These are phyloP conservation scores for Cladosporium sp. DNA, from an alignment of 2,329 filamentous ascomycete species.

Conservation along the genomic window DNA sequence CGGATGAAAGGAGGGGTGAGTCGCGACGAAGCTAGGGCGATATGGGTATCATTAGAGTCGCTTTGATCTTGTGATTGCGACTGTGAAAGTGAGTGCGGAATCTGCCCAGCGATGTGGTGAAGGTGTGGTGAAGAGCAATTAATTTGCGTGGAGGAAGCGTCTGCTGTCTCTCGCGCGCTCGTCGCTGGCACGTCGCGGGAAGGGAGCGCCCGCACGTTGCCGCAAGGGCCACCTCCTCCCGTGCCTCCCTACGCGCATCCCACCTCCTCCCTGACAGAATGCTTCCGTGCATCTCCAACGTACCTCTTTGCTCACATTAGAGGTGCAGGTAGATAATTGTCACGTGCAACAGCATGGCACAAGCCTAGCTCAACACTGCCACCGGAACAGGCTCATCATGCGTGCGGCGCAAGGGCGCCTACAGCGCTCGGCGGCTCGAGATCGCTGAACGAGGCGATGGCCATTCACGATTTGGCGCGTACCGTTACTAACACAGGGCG, in stretches of 20 bases:
- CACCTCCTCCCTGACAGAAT: too few species aligned
- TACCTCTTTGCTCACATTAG: too few species aligned
- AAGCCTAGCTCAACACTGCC: not conserved
- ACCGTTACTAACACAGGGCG: not conserved
- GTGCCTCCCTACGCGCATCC: too few species aligned
- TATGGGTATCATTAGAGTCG: slow-evolving; percentile 22
- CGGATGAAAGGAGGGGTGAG: not conserved
- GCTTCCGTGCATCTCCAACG: too few species aligned
- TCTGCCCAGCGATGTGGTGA: not conserved
- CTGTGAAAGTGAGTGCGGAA: not conserved
- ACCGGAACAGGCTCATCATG: not conserved
- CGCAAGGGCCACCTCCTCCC: too few species aligned
- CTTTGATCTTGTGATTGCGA: slow-evolving; percentile 10
- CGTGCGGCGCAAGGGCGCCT: slow-evolving; percentile 7
- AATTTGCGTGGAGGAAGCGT: too few species aligned
- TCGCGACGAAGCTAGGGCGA: slow-evolving; percentile 10
- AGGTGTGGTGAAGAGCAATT: too few species aligned
- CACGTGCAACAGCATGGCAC: too few species aligned
- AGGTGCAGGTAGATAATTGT: too few species aligned
- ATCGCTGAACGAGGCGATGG: not conserved
- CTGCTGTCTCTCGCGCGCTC: too few species aligned
- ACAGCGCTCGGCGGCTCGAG: not conserved
- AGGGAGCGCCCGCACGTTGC: too few species aligned
- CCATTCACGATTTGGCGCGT: not conserved
- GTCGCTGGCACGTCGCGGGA: too few species aligned